phyloP scores from a whole-genome alignment of 805 yeast species.

The Candida hispaniensis region DNA sequence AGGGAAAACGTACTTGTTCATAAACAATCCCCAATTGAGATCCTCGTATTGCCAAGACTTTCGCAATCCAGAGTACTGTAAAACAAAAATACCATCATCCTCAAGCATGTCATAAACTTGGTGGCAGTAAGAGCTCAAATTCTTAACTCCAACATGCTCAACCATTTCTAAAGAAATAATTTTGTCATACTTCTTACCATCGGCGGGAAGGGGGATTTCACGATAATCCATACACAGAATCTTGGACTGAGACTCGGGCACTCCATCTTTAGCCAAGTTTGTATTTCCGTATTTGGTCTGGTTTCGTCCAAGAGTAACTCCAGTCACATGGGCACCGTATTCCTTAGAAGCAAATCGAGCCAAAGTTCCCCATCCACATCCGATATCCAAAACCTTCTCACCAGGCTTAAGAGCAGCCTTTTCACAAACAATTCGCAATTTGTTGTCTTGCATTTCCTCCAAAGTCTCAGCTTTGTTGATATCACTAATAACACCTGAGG shows the following conservation, averaged over 20 bases:
- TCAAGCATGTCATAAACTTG: slow-evolving; percentile 83
- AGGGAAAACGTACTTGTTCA: slow-evolving; percentile 94
- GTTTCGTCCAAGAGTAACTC: slow-evolving; percentile 80
- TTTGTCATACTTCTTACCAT: slow-evolving; percentile 58
- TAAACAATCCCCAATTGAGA: slow-evolving; percentile 85
- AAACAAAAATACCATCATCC: slow-evolving; percentile 79
- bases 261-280: slow-evolving; percentile 57
- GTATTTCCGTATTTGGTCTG: slow-evolving; percentile 85
- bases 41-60: slow-evolving; percentile 93
- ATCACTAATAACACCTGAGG: slow-evolving; percentile 74
- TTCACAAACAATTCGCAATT: slow-evolving; percentile 76
- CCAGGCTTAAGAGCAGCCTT: slow-evolving; percentile 65
- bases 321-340: slow-evolving; percentile 79
- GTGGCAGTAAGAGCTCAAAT: slow-evolving; percentile 59
- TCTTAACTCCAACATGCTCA: slow-evolving; percentile 89
- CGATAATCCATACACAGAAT: slow-evolving; percentile 82
- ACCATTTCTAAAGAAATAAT: slow-evolving; percentile 92
- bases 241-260: slow-evolving; percentile 55
- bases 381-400: slow-evolving; percentile 70
- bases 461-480: slow-evolving; percentile 60
- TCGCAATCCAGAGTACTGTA: slow-evolving; percentile 85
- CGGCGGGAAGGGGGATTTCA: slow-evolving; percentile 68
- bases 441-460: slow-evolving; percentile 71
- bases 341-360: slow-evolving; percentile 73
- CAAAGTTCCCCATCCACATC: slow-evolving; percentile 96